Conservation (phyloP, 805 yeast genomes). For the Starmerella vitae region DNA sequence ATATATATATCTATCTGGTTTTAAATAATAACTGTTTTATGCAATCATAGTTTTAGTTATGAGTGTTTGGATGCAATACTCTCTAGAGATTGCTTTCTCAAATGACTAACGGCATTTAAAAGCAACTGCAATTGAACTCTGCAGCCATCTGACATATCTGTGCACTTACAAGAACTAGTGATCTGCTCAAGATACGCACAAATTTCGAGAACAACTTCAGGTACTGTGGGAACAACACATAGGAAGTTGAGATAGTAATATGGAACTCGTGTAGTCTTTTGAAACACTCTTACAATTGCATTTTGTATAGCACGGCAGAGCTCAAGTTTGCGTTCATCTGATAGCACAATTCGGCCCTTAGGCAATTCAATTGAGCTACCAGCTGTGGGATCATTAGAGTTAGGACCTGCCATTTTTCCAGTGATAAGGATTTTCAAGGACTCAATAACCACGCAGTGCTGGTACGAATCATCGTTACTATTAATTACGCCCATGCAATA, state of each 20-base stretch:
- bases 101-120: conserved; percentile 8
- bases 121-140: conserved; percentile 8
- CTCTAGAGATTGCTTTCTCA: conserved; percentile 3
- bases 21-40: too few relatives aligned
- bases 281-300: conserved; percentile 8
- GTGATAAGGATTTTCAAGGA: conserved; percentile 49
- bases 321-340: conserved; percentile 9
- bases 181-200: conserved; percentile 23
- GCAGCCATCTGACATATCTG: conserved; percentile 1
- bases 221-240: conserved; percentile 28
- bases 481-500: conserved; percentile 52
- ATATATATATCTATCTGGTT: too few relatives aligned
- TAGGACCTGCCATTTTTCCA: conserved; percentile 12
- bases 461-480: conserved; percentile 44
- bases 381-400: neutral
- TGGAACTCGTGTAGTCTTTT: conserved; percentile 5
- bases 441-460: conserved; percentile 45
- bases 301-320: conserved; percentile 13
- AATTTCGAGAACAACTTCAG: conserved; percentile 24
- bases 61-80: too few relatives aligned
- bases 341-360: neutral
- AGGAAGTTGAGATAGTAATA: conserved; percentile 17
- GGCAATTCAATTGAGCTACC: neutral
- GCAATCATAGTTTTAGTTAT: too few relatives aligned
- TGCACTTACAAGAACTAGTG: neutral